Evolutionary conservation across 2,329 filamentous ascomycete genomes (phyloP).

Genomic region (Clarireedia sp.): DNA sequence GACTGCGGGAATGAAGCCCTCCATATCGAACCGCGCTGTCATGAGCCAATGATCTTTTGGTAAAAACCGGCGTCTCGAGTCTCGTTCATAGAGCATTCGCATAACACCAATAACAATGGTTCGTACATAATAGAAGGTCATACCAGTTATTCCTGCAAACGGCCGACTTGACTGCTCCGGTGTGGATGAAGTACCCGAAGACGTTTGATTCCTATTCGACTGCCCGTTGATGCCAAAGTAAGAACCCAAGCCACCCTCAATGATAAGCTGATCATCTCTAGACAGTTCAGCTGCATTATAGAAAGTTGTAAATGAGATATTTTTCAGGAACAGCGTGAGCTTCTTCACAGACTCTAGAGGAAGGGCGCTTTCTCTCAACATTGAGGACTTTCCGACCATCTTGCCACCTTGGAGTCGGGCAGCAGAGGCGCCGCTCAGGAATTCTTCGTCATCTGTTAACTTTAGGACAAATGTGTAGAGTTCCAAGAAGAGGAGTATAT

Average conservation of each 20-base stretch:
- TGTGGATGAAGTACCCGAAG: not conserved
- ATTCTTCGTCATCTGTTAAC: slow-evolving; percentile 94
- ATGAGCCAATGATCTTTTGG: slow-evolving; percentile 88
- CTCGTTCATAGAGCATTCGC: slow-evolving; percentile 84
- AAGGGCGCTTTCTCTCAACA: slow-evolving; percentile 57
- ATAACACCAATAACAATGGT: slow-evolving; percentile 72
- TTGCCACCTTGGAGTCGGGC: slow-evolving; percentile 21
- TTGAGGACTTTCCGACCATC: slow-evolving; percentile 37
- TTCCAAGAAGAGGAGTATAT: slow-evolving; percentile 84
- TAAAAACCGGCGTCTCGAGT: slow-evolving; percentile 80
- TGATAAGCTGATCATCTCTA: slow-evolving; percentile 32
- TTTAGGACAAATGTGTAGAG: slow-evolving; percentile 89
- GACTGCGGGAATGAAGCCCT: slow-evolving; percentile 76
- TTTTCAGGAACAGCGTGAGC: slow-evolving; percentile 80
- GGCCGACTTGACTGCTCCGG: slow-evolving; percentile 28
- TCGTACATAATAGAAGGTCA: slow-evolving; percentile 72
- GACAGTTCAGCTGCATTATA: slow-evolving; percentile 67
- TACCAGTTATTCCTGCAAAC: slow-evolving; percentile 56
- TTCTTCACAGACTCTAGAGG: slow-evolving; percentile 62
- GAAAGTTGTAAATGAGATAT: slow-evolving; percentile 80
- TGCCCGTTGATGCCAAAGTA: slow-evolving; percentile 34
- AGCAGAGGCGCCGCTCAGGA: slow-evolving; percentile 55
- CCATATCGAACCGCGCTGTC: slow-evolving; percentile 81
- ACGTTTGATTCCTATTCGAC: slow-evolving; percentile 13
- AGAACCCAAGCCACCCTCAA: slow-evolving; percentile 35